Base-by-base conservation (phyloP, 2,329 filamentous ascomycete species). In the Fusarium anguioides region DNA sequence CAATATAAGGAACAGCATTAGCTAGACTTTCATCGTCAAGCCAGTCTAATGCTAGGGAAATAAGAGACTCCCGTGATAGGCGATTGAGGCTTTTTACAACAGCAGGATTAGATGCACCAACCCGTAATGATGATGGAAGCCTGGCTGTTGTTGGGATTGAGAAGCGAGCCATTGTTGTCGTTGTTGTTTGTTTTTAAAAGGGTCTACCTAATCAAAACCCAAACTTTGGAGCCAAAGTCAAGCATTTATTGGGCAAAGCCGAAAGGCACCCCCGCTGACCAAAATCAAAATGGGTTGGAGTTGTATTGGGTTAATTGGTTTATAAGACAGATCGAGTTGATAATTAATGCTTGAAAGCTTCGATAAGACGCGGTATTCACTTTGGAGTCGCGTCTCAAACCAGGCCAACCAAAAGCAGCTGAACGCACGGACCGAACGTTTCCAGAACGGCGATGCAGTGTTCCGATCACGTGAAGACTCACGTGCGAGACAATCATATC, bases 41-140 rank as follows among this genome's bases (percentile, higher is more conserved):
- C 93, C 93, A 97, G 79, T 91, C 86, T 21, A 94, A 83, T 1
- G 86, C 91, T 10, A 97, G 84, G 0, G 88, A 86, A 24, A 96
- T 80, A 21, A 97, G 85, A 0, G 91, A 88, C 44, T 89, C 81
- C 48, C 93, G 89, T 3, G 92, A 91, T 18, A 96, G 84, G 53
- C 89, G 89, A 61, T 82, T 85, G 46, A 97, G 83, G 37, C 86
- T 83, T 76, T 91, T 93, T 66, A 85, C 76, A 46, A 93, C 85
- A 27, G 88, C 82, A 42, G 86, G 81, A 74, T 90, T 91, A 59
- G 86, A 82, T 10, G 90, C 82, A 57, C 89, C 85, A 73, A 95
- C 84, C 70, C 89, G 89, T 66, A 93, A 83, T 26, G 87, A 85
- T 48, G 91, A 89, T n/a, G 90, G 85, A 47, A 96, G 85, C 68